Conservation (phyloP, 108 stramenopile genomes). For the Skeletonema marinoi region DNA sequence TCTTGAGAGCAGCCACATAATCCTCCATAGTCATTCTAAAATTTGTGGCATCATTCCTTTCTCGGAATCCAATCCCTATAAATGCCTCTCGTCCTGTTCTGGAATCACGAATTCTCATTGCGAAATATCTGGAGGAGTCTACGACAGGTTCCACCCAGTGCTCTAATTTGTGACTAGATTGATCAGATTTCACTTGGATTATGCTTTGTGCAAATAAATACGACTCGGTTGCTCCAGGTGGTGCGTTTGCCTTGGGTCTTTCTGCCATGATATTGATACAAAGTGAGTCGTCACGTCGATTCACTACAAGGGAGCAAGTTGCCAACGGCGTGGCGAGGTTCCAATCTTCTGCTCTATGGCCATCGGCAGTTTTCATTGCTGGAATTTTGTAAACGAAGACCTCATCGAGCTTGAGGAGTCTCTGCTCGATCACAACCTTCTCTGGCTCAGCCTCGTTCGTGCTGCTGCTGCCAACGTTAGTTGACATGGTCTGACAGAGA, state of each 20-base stretch:
- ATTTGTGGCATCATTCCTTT: conserved; percentile 80
- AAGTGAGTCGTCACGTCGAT: conserved; percentile 35
- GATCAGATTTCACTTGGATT: conserved; percentile 18
- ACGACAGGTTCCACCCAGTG: conserved; percentile 79
- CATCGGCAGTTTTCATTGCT: conserved; percentile 64
- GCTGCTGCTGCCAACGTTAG: not conserved
- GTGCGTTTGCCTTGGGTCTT: conserved; percentile 30
- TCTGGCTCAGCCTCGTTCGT: conserved; percentile 14
- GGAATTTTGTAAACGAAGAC: conserved; percentile 83
- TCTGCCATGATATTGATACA: conserved; percentile 47
- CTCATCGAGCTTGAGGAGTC: conserved; percentile 66
- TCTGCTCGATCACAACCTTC: conserved; percentile 59
- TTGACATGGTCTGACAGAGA: not conserved
- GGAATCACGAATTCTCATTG: conserved; percentile 70
- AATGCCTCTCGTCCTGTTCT: conserved; percentile 68
- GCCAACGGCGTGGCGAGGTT: conserved; percentile 69
- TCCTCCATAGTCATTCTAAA: conserved; percentile 76
- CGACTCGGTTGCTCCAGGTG: conserved; percentile 33
- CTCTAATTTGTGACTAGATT: conserved; percentile 47
- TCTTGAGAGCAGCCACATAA: conserved; percentile 49
- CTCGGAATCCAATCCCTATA: conserved; percentile 84
- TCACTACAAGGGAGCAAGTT: conserved; percentile 56
- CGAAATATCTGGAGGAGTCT: conserved; percentile 85
- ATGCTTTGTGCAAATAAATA: conserved; percentile 52
- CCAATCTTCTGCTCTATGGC: conserved; percentile 84